A percentile compares a stretch with the other conserved stretches of the same genome.
These are phyloP conservation scores for Trichoderma breve DNA, from an alignment of 2,329 filamentous ascomycete species.

Conservation along the genomic window DNA sequence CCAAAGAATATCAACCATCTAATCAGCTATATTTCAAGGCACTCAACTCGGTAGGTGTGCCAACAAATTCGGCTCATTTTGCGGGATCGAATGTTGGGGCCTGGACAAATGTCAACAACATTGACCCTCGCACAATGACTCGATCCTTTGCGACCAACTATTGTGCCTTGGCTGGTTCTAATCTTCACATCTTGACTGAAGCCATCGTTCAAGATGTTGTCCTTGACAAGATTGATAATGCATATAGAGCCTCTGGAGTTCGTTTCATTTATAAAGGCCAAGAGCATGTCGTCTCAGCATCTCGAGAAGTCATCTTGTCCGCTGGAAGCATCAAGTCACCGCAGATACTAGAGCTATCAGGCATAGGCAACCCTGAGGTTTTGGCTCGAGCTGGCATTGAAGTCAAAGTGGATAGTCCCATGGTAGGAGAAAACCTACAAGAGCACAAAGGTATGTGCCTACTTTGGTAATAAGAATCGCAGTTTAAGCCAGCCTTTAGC, in stretches of 20 bases:
- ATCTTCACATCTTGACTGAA: constrained; percentile 39
- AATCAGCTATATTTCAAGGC: constrained; percentile 49
- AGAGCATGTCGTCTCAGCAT: constrained; percentile 38
- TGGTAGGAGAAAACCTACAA: constrained; percentile 49
- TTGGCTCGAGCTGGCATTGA: constrained; percentile 39
- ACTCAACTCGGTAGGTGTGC: constrained; percentile 43
- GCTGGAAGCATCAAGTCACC: constrained; percentile 58
- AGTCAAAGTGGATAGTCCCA: constrained; percentile 40
- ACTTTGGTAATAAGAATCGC: constrained; percentile 21
- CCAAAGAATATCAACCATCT: constrained; percentile 38
- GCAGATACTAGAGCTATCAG: constrained; percentile 60
- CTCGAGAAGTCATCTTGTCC: constrained; percentile 56
- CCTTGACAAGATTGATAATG: constrained; percentile 26
- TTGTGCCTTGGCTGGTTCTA: constrained; percentile 41
- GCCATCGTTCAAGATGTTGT: constrained; percentile 31
- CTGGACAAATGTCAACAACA: constrained; percentile 48
- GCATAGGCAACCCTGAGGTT: constrained; percentile 49
- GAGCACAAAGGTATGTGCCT: constrained; percentile 41
- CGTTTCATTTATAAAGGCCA: constrained; percentile 39
- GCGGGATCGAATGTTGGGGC: constrained; percentile 51
- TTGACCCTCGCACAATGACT: constrained; percentile 44
- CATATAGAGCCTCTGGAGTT: constrained; percentile 32
- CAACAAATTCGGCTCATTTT: constrained; percentile 44
- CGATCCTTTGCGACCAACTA: constrained; percentile 51
- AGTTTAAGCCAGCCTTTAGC: not conserved